Evolutionary conservation across 495 filamentous ascomycete genomes (phyloP).

Genomic region (Trichoderma reesei): DNA sequence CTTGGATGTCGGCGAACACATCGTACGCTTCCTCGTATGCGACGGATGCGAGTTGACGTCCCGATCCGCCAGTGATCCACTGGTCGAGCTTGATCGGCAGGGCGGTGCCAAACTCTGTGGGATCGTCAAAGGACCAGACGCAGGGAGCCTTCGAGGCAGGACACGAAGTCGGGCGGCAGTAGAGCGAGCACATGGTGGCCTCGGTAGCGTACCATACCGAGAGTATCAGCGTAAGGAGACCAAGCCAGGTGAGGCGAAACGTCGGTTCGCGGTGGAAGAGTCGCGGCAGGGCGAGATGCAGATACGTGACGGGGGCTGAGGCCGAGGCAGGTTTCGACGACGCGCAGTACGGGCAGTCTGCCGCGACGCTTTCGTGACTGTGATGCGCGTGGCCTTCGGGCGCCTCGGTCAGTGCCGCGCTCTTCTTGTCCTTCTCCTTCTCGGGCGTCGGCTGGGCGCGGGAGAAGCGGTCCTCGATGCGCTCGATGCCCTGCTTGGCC

Average conservation of each 20-base stretch:
- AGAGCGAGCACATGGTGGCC: conserved; percentile 49
- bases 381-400: background rate
- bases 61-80: conserved; percentile 38
- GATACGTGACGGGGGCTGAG: conserved; percentile 15
- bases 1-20: conserved; percentile 30
- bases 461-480: conserved; percentile 52
- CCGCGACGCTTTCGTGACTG: conserved; percentile 1
- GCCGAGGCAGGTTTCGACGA: background rate
- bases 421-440: conserved; percentile 1
- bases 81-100: conserved; percentile 47
- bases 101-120: conserved; percentile 39
- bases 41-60: conserved; percentile 21
- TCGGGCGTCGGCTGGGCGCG: conserved; percentile 21
- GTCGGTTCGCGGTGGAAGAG: conserved; percentile 41
- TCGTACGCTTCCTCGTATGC: conserved; percentile 29
- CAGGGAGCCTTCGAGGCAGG: conserved; percentile 29
- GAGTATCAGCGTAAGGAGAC: conserved; percentile 38
- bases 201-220: conserved; percentile 51
- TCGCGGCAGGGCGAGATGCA: conserved; percentile 47
- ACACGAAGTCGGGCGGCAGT: conserved; percentile 47
- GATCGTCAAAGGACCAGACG: conserved; percentile 40
- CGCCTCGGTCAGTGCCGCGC: conserved; percentile 12
- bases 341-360: background rate
- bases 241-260: conserved; percentile 49
- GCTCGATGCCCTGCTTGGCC: conserved; percentile 55